These are phyloP conservation scores for Lithospermum erythrorhizon DNA, from an alignment of 257 asterid genomes.

Conservation along the genomic window DNA sequence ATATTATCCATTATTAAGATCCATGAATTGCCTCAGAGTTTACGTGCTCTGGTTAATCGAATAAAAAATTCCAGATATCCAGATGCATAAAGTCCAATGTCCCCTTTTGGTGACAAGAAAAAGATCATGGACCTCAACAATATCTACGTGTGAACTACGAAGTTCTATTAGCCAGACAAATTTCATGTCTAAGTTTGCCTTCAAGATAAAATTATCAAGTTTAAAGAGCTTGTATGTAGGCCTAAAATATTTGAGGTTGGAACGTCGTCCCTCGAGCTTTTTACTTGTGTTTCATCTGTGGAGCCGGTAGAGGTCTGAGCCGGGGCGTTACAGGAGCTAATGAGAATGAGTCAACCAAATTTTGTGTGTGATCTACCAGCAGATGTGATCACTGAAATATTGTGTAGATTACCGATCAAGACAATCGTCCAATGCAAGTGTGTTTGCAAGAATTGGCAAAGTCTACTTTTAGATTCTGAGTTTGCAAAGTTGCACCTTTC, in stretches of 20 bases:
- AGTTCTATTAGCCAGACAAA: not conserved
- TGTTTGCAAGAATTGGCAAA: conserved; percentile 26
- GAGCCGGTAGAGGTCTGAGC: not conserved
- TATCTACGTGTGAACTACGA: not conserved
- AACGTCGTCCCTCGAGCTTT: too few species aligned
- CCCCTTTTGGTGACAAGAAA: too few species aligned
- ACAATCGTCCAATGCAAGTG: conserved; percentile 13
- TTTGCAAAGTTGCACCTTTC: conserved; percentile 17
- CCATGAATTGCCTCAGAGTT: too few species aligned
- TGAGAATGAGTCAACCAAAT: not conserved
- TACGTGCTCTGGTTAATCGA: too few species aligned
- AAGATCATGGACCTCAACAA: too few species aligned
- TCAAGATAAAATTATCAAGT: too few species aligned
- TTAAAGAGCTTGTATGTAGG: too few species aligned
- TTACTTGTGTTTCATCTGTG: too few species aligned
- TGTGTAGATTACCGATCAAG: conserved; percentile 22
- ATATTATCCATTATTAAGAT: too few species aligned
- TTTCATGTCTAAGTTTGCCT: not conserved
- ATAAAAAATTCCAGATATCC: too few species aligned
- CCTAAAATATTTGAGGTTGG: not conserved
- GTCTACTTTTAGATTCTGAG: conserved; percentile 10
- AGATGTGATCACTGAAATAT: conserved; percentile 18
- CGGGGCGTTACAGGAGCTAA: not conserved
- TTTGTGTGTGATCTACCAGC: conserved; percentile 17
- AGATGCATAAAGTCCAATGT: too few species aligned